These are phyloP conservation scores for Solanum dulcamara DNA, from an alignment of 257 asterid genomes.

Conservation along the genomic window DNA sequence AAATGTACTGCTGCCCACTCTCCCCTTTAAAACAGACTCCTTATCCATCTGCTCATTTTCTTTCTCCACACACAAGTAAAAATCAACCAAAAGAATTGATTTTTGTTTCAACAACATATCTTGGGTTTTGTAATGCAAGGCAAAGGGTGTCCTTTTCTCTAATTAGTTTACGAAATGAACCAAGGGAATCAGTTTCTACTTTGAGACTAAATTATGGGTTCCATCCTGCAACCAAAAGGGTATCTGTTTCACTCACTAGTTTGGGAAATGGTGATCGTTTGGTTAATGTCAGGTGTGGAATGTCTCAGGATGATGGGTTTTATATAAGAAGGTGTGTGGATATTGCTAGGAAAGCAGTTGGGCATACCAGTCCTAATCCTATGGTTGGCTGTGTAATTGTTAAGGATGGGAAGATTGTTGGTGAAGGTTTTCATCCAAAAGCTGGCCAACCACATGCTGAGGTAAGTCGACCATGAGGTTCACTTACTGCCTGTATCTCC, in stretches of 20 bases:
- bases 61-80: background rate
- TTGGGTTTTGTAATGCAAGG: conserved; percentile 24
- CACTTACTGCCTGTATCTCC: background rate
- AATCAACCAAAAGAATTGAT: conserved; percentile 10
- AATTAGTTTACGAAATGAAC: conserved; percentile 12
- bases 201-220: conserved; percentile 21
- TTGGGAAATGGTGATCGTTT: conserved; percentile 15
- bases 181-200: conserved; percentile 5
- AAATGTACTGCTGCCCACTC: conserved; percentile 1
- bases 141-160: conserved; percentile 24
- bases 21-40: conserved; percentile 15
- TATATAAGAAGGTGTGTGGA: conserved; percentile 80
- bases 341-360: conserved; percentile 74
- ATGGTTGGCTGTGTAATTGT: conserved; percentile 96
- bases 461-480: conserved; percentile 25
- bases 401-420: conserved; percentile 71
- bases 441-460: conserved; percentile 99
- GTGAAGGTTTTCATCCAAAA: conserved; percentile 92
- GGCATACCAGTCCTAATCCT: conserved; percentile 87
- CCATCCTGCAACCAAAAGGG: conserved; percentile 26
- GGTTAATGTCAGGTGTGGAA: conserved; percentile 28
- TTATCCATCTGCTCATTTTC: background rate
- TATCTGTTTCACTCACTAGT: conserved; percentile 14
- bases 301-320: conserved; percentile 39
- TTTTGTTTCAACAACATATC: conserved; percentile 9